These are phyloP conservation scores for Rhodomyrtus tomentosa DNA, from an alignment of 345 rosid species.

Conservation along the genomic window DNA sequence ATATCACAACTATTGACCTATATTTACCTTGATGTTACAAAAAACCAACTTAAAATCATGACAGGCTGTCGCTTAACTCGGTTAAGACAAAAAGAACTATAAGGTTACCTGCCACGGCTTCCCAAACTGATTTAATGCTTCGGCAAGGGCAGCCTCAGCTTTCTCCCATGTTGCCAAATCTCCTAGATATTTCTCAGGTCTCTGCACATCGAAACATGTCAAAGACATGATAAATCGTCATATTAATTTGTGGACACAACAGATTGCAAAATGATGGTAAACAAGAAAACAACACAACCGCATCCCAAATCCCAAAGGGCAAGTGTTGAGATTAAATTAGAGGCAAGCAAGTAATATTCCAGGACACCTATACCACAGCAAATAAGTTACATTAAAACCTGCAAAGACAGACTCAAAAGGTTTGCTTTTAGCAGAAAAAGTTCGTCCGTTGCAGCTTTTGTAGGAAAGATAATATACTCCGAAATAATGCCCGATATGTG, in stretches of 20 bases:
- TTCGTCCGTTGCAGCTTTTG: not conserved
- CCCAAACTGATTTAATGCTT: slow-evolving; percentile 70
- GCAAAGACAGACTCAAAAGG: not conserved
- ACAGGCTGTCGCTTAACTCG: not conserved
- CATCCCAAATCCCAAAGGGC: not conserved
- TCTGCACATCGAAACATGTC: slow-evolving; percentile 27
- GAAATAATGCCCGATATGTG: not conserved
- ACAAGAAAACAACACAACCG: not conserved
- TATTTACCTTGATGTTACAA: not conserved
- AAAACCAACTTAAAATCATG: not conserved
- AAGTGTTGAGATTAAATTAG: not conserved
- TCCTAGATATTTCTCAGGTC: slow-evolving; percentile 94
- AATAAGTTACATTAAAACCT: not conserved
- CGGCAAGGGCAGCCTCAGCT: slow-evolving; percentile 80
- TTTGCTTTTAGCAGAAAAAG: not conserved
- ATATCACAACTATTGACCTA: not conserved
- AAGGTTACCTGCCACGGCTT: slow-evolving; percentile 70
- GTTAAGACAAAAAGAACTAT: not conserved
- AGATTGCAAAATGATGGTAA: not conserved
- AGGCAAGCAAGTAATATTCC: not conserved
- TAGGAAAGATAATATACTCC: not conserved
- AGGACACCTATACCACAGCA: not conserved
- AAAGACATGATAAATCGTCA: not conserved
- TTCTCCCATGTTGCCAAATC: slow-evolving; percentile 69
- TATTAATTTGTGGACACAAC: not conserved